Evolutionary conservation across 2,329 filamentous ascomycete species (phyloP).

Genomic region (Didymella keratinophila): DNA sequence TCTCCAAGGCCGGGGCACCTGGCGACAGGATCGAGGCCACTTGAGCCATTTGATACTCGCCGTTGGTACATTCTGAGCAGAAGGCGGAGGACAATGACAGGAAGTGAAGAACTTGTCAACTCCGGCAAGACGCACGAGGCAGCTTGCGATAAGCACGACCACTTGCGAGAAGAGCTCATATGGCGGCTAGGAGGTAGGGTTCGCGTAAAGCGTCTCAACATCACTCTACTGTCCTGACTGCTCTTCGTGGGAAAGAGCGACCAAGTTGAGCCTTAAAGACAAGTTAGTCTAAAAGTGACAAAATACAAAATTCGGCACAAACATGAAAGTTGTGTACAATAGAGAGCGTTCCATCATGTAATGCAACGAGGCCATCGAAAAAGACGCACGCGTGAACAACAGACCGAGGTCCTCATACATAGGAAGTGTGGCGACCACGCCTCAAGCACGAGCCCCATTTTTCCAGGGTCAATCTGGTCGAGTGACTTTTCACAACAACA

Average conservation of each 20-base stretch:
- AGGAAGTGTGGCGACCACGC: not conserved
- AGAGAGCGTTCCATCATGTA: not conserved
- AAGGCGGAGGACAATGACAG: not conserved
- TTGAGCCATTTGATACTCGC: not conserved
- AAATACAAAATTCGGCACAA: not conserved
- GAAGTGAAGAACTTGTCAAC: not conserved
- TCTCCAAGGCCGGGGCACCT: not conserved
- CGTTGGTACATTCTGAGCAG: not conserved
- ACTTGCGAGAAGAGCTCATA: not conserved
- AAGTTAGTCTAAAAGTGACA: not conserved
- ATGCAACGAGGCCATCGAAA: not conserved
- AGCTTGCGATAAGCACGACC: not conserved
- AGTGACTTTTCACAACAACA: not conserved
- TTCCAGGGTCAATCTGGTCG: too few relatives aligned
- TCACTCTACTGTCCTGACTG: not conserved
- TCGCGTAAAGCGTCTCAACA: not conserved
- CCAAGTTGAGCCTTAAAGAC: not conserved
- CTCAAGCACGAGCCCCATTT: too few relatives aligned
- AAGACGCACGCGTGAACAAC: not conserved
- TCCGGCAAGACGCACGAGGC: not conserved
- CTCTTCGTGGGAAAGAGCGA: not conserved
- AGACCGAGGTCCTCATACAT: not conserved
- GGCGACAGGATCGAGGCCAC: not conserved
- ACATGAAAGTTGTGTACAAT: not conserved
- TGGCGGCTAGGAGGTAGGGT: not conserved